Base-by-base conservation (phyloP, 352 stramenopile species). In the Blastocystis sp. region DNA sequence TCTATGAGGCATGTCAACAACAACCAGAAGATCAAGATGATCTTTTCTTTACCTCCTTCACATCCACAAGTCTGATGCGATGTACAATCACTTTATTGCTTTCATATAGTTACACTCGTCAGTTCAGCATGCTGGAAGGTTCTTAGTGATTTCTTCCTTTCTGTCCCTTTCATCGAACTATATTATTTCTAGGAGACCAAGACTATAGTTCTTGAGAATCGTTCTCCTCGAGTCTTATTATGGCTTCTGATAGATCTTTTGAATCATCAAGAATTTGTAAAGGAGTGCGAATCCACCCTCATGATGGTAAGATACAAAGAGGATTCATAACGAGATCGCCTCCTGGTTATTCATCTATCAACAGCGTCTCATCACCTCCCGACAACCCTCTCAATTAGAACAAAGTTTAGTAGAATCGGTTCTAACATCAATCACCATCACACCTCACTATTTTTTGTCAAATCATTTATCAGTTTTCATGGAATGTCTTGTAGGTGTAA, bases 211-310 rank as follows among this genome's bases (percentile, higher is more conserved):
- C 7, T 53, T 78, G 7, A 51, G 44, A 51, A 51, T 24, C 15
- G 57, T 7, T 78, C 66, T 24, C 44, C 57, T 19, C 15, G 27
- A n/a, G 33, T 51, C 13, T 15, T 78, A 37, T 51, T 78, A 17
- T 78, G 66, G 66, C 66, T 78, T 53, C 27, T 78, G 24, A 0
- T 78, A 22, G 66, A 78, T 19, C 5, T 78, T 33, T 51, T 78
- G 30, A 53, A 24, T 33, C 56, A 13, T 33, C 3, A 33, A 33
- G 56, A 62, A 5, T 33, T 15, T n/a, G 2, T 13, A 7, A 62
- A 62, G 56, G 19, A 62, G 13, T 62, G 13, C 13, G 56, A 62
- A 33, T n/a, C 19, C 13, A 13, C 2, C 3, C 13, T 33, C 13
- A 62, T 33, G 19, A 33, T 3, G 6, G 56, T n/a, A 33, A 7